These are phyloP conservation scores for Neurospora sp. DNA, from an alignment of 495 filamentous ascomycete species.

Conservation along the genomic window DNA sequence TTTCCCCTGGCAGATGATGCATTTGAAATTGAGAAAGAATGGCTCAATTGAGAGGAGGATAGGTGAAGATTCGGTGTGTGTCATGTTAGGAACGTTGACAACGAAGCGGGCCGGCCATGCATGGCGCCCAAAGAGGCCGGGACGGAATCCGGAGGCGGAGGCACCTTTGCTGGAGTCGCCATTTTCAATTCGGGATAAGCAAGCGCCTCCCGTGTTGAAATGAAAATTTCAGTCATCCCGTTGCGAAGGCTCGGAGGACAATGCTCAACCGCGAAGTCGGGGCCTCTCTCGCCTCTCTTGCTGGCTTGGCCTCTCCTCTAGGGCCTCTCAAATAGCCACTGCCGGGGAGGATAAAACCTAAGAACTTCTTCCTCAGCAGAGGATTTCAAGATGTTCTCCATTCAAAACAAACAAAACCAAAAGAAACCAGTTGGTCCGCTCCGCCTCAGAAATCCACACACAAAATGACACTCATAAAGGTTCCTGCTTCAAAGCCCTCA, in stretches of 20 bases:
- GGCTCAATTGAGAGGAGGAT: not conserved
- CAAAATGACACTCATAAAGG: constrained; percentile 1
- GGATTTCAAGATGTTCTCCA: not conserved
- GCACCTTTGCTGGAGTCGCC: not conserved
- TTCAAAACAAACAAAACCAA: not conserved
- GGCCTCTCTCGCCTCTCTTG: not conserved
- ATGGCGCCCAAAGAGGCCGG: not conserved
- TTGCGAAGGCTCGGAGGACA: not conserved
- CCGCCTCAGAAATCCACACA: not conserved
- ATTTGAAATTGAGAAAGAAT: not conserved
- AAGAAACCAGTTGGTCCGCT: not conserved
- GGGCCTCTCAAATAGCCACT: not conserved
- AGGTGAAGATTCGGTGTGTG: not conserved
- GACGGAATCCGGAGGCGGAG: not conserved
- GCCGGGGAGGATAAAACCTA: not conserved
- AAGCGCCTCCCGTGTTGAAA: not conserved
- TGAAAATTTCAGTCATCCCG: not conserved
- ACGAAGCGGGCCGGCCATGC: not conserved
- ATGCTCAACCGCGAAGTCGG: not conserved
- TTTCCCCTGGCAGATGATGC: not conserved
- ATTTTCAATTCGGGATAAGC: not conserved
- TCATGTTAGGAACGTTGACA: not conserved
- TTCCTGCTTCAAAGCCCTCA: constrained; percentile 3
- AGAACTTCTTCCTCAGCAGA: no score
- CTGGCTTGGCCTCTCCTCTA: not conserved